Percentiles rank a stretch among this genome's conserved stretches.
phyloP scores from a whole-genome alignment of 352 stramenopile species.

The Phytophthora fragariaefolia region DNA sequence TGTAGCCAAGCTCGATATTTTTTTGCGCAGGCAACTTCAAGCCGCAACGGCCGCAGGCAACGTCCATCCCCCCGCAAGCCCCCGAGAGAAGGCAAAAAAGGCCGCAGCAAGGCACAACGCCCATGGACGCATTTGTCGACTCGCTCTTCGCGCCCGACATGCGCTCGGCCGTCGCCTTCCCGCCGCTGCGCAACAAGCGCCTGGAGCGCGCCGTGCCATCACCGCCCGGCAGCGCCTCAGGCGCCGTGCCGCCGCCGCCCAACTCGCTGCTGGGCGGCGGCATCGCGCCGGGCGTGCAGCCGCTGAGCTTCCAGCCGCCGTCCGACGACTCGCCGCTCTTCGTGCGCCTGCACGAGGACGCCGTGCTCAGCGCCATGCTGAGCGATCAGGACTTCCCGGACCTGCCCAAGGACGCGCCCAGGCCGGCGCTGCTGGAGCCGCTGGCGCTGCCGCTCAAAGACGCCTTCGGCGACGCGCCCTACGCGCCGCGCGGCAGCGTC shows the following conservation, averaged over 20 bases:
- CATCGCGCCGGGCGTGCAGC: conserved; percentile 26
- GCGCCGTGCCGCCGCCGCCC: conserved; percentile 31
- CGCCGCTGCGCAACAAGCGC: conserved; percentile 1
- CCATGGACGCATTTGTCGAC: conserved; percentile 78
- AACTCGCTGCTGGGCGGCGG: conserved; percentile 45
- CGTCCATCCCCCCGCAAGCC: conserved; percentile 17
- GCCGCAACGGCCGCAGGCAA: conserved; percentile 14
- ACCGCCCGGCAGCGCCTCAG: conserved; percentile 14
- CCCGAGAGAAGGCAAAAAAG: no score
- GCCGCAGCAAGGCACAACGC: background rate
- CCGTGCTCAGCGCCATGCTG: conserved; percentile 55
- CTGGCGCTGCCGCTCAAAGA: conserved; percentile 46
- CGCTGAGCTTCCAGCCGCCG: conserved; percentile 27
- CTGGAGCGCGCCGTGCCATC: conserved; percentile 12
- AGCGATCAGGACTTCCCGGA: conserved; percentile 55
- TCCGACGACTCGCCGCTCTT: conserved; percentile 34
- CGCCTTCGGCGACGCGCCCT: conserved; percentile 20
- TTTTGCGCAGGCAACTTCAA: conserved; percentile 32
- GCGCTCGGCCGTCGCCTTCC: conserved; percentile 27
- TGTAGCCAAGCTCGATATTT: background rate
- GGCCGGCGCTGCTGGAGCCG: conserved; percentile 44
- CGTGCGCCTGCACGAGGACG: conserved; percentile 49
- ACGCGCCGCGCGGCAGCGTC: background rate
- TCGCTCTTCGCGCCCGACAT: conserved; percentile 67
- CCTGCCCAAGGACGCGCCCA: conserved; percentile 29